Percentiles rank a stretch among this genome's conserved stretches.
Conservation (phyloP, 768 basidiomycete genomes). For the Kwoniella pini region DNA sequence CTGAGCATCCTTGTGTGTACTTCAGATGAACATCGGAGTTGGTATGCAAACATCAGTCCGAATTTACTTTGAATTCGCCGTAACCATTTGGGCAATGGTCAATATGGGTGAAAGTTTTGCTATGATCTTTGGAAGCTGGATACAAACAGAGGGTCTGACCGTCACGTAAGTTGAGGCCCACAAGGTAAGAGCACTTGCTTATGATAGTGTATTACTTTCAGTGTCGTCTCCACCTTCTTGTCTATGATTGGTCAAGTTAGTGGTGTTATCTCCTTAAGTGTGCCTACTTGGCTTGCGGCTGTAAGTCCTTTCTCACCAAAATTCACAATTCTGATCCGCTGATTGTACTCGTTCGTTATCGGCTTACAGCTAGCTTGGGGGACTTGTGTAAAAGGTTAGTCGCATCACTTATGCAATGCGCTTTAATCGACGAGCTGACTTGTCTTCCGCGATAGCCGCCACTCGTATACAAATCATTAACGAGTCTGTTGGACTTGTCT, state of each 20-base stretch:
- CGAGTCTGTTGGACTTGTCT: conserved; percentile 49
- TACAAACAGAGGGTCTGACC: conserved; percentile 53
- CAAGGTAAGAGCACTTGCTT: neutral
- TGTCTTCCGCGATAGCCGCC: conserved; percentile 28
- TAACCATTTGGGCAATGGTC: conserved; percentile 51
- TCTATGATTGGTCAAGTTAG: conserved; percentile 46
- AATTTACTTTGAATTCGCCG: conserved; percentile 55
- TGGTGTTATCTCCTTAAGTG: conserved; percentile 51
- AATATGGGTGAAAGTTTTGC: conserved; percentile 55
- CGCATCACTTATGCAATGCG: neutral
- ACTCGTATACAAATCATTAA: conserved; percentile 55
- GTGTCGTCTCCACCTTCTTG: conserved; percentile 47
- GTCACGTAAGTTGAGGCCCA: conserved; percentile 50
- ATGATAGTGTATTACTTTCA: neutral
- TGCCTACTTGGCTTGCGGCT: conserved; percentile 51
- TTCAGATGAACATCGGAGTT: conserved; percentile 52
- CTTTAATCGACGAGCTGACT: neutral
- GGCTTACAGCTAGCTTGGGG: conserved; percentile 31
- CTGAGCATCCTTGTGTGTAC: too few species aligned
- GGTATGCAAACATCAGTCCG: conserved; percentile 52
- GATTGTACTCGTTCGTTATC: conserved; percentile 1
- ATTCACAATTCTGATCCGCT: conserved; percentile 3
- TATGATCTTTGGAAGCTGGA: conserved; percentile 53
- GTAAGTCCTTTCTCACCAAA: conserved; percentile 32
- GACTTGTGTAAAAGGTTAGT: conserved; percentile 26